Evolutionary conservation across 352 stramenopile species (phyloP), one percentile per base, ranked within the genome.

Genomic region (Elongisporangium anandrum): DNA sequence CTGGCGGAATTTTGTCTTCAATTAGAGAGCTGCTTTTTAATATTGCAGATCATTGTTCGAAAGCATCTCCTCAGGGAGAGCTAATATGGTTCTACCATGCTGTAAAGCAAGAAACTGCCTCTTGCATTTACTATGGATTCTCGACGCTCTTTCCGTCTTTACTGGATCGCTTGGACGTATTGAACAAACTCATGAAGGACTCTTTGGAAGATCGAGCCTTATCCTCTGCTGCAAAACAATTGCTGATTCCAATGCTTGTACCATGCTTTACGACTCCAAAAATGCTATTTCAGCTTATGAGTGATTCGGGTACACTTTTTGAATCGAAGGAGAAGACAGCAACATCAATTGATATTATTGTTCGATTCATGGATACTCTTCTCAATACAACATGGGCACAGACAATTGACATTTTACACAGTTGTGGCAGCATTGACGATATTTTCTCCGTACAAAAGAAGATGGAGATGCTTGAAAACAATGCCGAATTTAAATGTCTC

Each of bases 211-310:
- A 72, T 12, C 50, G 69, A 22, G 23, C 52, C 15, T 53, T 70
- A n/a, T 29, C 61, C 24, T 76, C 71, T 4, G 63, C 78, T 34
- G 77, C 64, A 0, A 86, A 87, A 56, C 77, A 85, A 51, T 41
- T 92, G 19, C 71, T 95, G 12, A 61, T 93, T 23, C 84, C 86
- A 17, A 93, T 93, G 81, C 78, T 95, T 10, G 73, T 93, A 0
- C 85, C 86, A n/a, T 84, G 68, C 29, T 94, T 95, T 58, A 89
- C 85, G 20, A 90, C 82, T 29, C 68, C 79, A 15, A 92, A 92
- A 57, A 94, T 90, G 75, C 63, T 95, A 6, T 95, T 94, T 60
- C 76, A 91, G 51, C 64, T 95, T 2, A 91, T 93, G 69, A 73
- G 45, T 50, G 82, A 93, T 55, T 69, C 77, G 6, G 50, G 60